Evolutionary conservation across 805 yeast species (phyloP).

Genomic region (Sugiyamaella floridensis): DNA sequence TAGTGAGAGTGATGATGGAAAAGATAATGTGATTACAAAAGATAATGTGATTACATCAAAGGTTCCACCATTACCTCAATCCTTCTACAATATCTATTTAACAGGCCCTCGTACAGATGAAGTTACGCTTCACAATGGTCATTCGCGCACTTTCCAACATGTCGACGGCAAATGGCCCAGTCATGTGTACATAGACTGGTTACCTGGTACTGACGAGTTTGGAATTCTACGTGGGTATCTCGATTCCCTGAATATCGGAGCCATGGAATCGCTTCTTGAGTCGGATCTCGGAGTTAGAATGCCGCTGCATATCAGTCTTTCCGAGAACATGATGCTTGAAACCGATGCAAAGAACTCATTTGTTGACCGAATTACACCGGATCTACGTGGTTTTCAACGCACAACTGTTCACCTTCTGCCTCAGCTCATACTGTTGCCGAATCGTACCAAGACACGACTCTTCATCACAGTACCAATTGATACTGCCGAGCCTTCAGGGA

Average conservation of each 20-base stretch:
- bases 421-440: not conserved
- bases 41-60: too few relatives aligned
- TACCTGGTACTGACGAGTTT: conserved; percentile 11
- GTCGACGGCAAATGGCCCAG: conserved; percentile 24
- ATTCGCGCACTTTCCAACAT: conserved; percentile 16
- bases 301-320: conserved; percentile 25
- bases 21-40: too few relatives aligned
- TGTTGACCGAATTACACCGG: not conserved
- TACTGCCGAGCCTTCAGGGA: not conserved
- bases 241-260: not conserved
- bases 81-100: conserved; percentile 17
- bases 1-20: conserved; percentile 1
- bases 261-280: conserved; percentile 13
- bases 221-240: not conserved
- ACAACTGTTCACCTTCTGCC: not conserved
- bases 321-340: conserved; percentile 24
- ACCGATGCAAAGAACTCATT: conserved; percentile 10
- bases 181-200: conserved; percentile 26
- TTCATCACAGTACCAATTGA: conserved; percentile 1
- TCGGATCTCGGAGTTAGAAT: conserved; percentile 18
- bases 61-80: conserved; percentile 20
- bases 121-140: conserved; percentile 18
- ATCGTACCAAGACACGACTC: conserved; percentile 1
- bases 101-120: conserved; percentile 16
- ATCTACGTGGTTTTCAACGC: not conserved